Evolutionary conservation across 495 filamentous ascomycete genomes (phyloP).

Genomic region (Barbatosphaeria neglecta): DNA sequence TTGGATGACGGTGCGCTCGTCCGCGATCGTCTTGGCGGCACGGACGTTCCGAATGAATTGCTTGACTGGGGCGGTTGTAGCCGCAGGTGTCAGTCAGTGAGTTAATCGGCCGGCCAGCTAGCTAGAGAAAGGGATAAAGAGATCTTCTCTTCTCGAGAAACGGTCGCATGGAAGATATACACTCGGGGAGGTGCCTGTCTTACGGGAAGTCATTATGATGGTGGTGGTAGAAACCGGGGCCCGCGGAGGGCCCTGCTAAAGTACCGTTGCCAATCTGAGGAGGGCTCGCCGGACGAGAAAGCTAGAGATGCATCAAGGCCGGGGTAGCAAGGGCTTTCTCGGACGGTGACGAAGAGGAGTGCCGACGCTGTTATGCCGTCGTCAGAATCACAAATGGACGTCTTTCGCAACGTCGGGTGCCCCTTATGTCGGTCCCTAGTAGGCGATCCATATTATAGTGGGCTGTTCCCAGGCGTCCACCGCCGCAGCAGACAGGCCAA

Average conservation of each 20-base stretch:
- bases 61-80: slow-evolving; percentile 76
- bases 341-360: no score
- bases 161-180: background rate
- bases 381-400: background rate
- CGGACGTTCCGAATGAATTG: slow-evolving; percentile 99
- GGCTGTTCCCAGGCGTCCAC: background rate
- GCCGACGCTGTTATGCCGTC: no score
- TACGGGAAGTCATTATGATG: background rate
- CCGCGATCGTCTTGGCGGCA: slow-evolving; percentile 95
- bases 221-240: background rate
- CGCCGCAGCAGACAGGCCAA: background rate
- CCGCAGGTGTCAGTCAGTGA: background rate
- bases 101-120: no score
- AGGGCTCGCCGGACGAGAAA: no score
- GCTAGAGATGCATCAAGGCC: background rate
- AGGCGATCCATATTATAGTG: background rate
- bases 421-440: background rate
- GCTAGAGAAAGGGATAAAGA: no score
- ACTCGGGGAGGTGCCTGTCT: background rate
- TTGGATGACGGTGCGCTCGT: slow-evolving; percentile 94
- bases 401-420: background rate
- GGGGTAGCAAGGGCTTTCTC: no score
- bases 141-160: no score
- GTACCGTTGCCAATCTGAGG: background rate
- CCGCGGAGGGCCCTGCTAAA: background rate